These are phyloP conservation scores for Dalbergia cultrata DNA, from an alignment of 306 rosid species.

Conservation along the genomic window DNA sequence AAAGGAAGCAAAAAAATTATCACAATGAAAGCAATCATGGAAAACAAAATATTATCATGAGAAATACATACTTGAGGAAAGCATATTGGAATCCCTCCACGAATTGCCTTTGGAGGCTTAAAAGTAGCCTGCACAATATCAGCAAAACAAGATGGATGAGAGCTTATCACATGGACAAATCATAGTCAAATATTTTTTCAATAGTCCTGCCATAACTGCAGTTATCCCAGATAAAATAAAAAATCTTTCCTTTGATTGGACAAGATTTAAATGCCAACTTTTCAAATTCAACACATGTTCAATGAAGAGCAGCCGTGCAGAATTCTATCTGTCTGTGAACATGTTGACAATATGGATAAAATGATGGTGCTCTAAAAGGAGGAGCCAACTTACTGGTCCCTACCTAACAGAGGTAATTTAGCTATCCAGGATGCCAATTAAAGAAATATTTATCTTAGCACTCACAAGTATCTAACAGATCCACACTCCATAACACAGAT, in stretches of 20 bases:
- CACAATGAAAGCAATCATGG: constrained; percentile 43
- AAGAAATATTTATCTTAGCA: constrained; percentile 25
- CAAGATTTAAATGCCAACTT: constrained; percentile 15
- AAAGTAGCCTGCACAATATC: constrained; percentile 67
- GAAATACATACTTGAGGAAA: constrained; percentile 84
- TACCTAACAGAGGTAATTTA: constrained; percentile 3
- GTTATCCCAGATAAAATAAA: background rate
- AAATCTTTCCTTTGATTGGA: background rate
- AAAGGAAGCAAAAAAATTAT: constrained; percentile 6
- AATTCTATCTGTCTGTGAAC: constrained; percentile 4
- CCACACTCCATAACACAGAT: background rate
- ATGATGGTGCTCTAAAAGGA: constrained; percentile 8
- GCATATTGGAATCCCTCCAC: constrained; percentile 90
- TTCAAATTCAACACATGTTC: background rate
- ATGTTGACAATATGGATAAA: background rate
- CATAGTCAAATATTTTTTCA: constrained; percentile 6
- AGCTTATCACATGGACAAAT: constrained; percentile 27
- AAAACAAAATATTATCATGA: constrained; percentile 40
- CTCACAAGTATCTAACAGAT: constrained; percentile 7
- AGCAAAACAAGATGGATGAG: constrained; percentile 28
- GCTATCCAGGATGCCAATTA: constrained; percentile 20
- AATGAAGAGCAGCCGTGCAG: background rate
- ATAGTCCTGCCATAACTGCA: constrained; percentile 13
- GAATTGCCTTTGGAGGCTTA: constrained; percentile 81
- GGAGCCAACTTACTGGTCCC: background rate